phyloP scores from a whole-genome alignment of 129 eudicot genomes.

The Cynara cardunculus region DNA sequence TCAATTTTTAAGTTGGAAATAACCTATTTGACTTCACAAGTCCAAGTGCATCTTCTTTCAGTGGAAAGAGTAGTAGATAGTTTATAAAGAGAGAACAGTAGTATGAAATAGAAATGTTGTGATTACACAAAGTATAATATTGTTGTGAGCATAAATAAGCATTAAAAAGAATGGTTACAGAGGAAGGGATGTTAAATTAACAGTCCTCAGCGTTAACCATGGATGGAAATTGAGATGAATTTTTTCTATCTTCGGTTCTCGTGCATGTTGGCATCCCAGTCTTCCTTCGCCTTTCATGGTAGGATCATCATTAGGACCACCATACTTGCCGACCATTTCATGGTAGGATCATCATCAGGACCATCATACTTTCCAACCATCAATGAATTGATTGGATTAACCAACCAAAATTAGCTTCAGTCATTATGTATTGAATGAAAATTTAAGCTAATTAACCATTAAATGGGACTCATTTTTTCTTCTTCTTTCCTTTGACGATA shows the following conservation, averaged over 20 bases:
- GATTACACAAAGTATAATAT: neutral
- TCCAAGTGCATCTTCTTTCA: neutral
- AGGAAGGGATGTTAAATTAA: neutral
- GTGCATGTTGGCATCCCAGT: too few species aligned
- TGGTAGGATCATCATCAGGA: too few species aligned
- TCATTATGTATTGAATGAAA: too few species aligned
- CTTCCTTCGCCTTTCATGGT: too few species aligned
- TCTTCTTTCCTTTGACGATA: neutral
- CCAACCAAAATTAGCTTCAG: too few species aligned
- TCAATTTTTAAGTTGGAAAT: neutral
- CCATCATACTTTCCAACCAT: too few species aligned
- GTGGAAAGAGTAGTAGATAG: neutral
- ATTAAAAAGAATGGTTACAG: neutral
- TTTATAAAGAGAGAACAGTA: neutral
- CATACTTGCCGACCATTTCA: too few species aligned
- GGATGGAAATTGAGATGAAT: neutral
- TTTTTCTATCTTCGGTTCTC: neutral
- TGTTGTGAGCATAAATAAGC: neutral
- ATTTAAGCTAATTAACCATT: neutral
- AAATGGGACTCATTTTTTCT: neutral
- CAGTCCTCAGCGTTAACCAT: neutral
- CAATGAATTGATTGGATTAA: too few species aligned
- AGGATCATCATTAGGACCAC: too few species aligned
- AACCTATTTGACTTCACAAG: constrained; percentile 3
- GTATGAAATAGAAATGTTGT: neutral